phyloP scores from a whole-genome alignment of 2,329 filamentous ascomycete species.

The Arthrinium phaeospermum region DNA sequence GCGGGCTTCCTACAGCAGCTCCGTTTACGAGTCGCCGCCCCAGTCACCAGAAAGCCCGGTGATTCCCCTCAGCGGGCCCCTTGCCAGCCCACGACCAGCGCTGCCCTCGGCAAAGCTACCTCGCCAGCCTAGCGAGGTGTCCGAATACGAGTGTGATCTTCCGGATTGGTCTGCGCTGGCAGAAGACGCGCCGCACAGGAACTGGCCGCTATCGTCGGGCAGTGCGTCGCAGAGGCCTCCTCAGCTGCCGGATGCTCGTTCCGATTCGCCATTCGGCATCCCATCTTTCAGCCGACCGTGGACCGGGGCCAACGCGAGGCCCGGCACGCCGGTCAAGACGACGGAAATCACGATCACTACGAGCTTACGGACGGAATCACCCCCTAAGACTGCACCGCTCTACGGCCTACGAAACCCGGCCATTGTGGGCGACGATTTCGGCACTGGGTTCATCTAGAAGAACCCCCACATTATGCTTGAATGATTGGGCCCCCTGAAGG shows the following conservation, averaged over 20 bases:
- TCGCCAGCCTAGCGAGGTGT: neutral
- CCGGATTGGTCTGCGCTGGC: constrained; percentile 15
- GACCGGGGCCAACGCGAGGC: constrained; percentile 21
- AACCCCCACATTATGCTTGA: neutral
- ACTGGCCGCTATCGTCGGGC: neutral
- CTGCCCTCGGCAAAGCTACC: neutral
- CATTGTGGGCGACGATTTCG: constrained; percentile 11
- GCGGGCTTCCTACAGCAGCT: constrained; percentile 1
- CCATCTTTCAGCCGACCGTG: constrained; percentile 26
- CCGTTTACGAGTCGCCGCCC: constrained; percentile 15
- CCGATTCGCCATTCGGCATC: constrained; percentile 22
- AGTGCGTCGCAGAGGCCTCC: neutral
- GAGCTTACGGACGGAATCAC: constrained; percentile 10
- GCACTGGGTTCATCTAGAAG: constrained; percentile 18
- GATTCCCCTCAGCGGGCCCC: constrained; percentile 20
- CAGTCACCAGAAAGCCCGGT: constrained; percentile 21
- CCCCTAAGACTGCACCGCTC: constrained; percentile 4
- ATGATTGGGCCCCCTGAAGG: neutral
- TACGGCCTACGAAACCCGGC: constrained; percentile 18
- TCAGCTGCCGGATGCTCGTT: neutral
- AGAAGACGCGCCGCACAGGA: neutral
- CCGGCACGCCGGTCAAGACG: constrained; percentile 23
- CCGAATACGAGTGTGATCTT: constrained; percentile 9
- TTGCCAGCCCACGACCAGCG: constrained; percentile 12
- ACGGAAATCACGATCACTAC: constrained; percentile 19